Conservation (phyloP, 2,329 filamentous ascomycete species). For the Pseudocercospora fijiensis region DNA sequence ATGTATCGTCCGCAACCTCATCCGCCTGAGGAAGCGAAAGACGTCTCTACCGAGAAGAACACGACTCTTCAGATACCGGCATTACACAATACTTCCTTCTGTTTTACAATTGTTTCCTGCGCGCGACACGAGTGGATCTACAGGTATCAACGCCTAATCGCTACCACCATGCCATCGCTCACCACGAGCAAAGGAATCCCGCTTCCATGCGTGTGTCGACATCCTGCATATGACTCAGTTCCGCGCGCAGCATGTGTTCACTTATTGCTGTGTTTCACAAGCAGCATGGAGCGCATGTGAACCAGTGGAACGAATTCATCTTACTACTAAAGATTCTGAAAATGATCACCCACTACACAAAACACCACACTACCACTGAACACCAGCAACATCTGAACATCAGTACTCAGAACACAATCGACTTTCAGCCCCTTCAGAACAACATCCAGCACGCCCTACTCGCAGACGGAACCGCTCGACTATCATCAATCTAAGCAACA, state of each 20-base stretch:
- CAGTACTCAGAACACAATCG: background rate
- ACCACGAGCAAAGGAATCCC: background rate
- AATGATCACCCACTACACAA: background rate
- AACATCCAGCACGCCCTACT: background rate
- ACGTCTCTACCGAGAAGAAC: background rate
- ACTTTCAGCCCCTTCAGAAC: background rate
- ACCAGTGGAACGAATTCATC: background rate
- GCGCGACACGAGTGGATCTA: background rate
- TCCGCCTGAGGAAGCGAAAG: background rate
- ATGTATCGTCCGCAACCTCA: no score
- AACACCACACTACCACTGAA: background rate
- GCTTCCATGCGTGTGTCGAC: background rate
- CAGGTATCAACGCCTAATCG: background rate
- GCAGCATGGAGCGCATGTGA: background rate
- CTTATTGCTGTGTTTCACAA: background rate
- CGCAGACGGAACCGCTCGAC: background rate
- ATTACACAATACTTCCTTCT: background rate
- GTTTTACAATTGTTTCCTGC: background rate
- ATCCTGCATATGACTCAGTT: background rate
- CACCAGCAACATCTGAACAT: background rate
- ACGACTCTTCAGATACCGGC: background rate
- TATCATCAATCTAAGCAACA: background rate
- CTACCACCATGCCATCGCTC: background rate
- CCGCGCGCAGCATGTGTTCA: background rate
- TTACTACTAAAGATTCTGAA: background rate